Evolutionary conservation across 1,139 yeast species (phyloP), one percentile per base, ranked within the genome.

Genomic region (Candida neerlandica): DNA sequence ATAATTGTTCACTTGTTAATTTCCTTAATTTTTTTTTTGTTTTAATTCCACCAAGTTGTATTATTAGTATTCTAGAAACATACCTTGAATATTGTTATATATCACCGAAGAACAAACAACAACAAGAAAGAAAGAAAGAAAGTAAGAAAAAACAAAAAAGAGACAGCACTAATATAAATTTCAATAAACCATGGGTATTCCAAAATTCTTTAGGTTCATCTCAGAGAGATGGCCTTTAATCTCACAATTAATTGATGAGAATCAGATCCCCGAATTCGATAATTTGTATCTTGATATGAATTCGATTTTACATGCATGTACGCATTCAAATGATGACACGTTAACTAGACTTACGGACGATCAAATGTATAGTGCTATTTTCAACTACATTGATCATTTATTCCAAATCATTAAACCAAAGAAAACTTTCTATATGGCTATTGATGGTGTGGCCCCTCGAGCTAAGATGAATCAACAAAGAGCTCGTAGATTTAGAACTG

Each of bases 391-490:
- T 55, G 99, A 95, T 65, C 98, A 94, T 69, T 75, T 95, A 54
- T 94, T 95, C 62, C 86, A 85, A 54, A 83, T 90, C 35, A 91
- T 94, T 58, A 84, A 85, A 63, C 99, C 99, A 5, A 79, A 88
- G 60, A 81, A 90, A 64, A 82, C 89, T 30, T 89, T 95, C 60
- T 92, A 88, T 67, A 92, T 95, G 96, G 99, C 99, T 4, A 91
- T 95, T 55, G 99, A 95, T 71, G 99, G 99, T 58, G 99, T 95
- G 46, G 99, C 99, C 0, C 99, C 99, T 46, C 80, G 99, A 63
- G 99, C 99, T 26, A 95, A 95, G 66, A 95, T 95, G 98, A 95
- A 95, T 66, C 99, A 95, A 69, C 99, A 95, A 69, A 84, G 99
- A 69, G 88, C 99, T 2, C 84, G 99, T 75, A 83, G 99, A 69